Percentiles rank a stretch among this genome's conserved stretches.
Evolutionary conservation across 768 basidiomycete genomes (phyloP).

Genomic region (Mrakia gelida): DNA sequence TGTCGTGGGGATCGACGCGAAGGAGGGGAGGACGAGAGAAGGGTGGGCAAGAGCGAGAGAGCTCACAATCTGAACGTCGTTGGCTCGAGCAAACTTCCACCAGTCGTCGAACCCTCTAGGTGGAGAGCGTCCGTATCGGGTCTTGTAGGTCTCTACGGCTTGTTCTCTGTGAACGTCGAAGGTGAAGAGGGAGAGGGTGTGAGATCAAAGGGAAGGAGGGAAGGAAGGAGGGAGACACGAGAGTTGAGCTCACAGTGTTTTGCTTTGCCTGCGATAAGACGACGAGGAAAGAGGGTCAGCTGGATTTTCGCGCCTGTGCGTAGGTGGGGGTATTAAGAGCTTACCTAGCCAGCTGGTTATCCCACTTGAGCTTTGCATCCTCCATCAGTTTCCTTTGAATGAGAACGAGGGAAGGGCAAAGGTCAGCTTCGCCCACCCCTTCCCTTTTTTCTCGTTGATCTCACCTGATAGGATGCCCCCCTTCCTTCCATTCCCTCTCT

Average conservation of each 20-base stretch:
- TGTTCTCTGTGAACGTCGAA: background rate
- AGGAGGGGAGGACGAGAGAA: no score
- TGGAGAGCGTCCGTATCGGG: constrained; percentile 35
- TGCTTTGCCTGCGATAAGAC: background rate
- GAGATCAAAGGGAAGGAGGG: background rate
- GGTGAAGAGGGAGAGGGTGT: no score
- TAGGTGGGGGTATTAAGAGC: background rate
- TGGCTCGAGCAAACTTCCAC: constrained; percentile 36
- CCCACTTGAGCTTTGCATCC: background rate
- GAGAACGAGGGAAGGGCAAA: no score
- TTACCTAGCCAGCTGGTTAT: background rate
- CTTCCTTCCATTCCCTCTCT: no score
- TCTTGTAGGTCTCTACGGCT: constrained; percentile 38
- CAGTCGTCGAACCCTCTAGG: constrained; percentile 41
- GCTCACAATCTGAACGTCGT: constrained; percentile 13
- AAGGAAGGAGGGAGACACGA: background rate
- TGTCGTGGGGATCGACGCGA: no score
- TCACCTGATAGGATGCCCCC: no score
- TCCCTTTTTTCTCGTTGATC: no score
- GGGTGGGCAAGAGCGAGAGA: background rate
- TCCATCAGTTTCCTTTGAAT: background rate
- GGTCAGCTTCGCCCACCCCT: no score
- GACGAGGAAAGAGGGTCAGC: background rate
- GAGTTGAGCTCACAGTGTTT: background rate
- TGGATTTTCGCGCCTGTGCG: no score